Percentiles rank a stretch among this genome's conserved stretches.
Evolutionary conservation across 2,329 filamentous ascomycete genomes (phyloP).

Genomic region (Aspergillus nomiae): DNA sequence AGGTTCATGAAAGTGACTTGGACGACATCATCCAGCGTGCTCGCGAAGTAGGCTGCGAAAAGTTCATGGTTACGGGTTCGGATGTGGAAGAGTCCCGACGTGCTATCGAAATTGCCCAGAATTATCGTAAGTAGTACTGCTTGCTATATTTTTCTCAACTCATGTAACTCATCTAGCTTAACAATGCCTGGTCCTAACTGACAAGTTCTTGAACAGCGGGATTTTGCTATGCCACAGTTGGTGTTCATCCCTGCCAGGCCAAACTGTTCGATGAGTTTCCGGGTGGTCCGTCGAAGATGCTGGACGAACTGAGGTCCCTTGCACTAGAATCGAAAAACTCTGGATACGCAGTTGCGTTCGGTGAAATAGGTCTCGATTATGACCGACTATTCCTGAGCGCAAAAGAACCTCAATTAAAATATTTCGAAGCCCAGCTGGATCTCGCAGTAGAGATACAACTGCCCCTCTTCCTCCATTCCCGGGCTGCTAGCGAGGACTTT

Average conservation of each 20-base stretch:
- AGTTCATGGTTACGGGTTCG: slow-evolving; percentile 92
- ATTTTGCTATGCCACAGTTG: slow-evolving; percentile 84
- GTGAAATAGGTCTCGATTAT: slow-evolving; percentile 95
- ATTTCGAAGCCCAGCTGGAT: slow-evolving; percentile 80
- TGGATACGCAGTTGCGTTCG: slow-evolving; percentile 75
- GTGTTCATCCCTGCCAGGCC: slow-evolving; percentile 89
- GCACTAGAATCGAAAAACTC: slow-evolving; percentile 60
- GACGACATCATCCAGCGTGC: slow-evolving; percentile 76
- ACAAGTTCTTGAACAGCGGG: slow-evolving; percentile 57
- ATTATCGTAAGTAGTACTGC: slow-evolving; percentile 65
- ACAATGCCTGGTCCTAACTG: neutral
- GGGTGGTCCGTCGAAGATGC: slow-evolving; percentile 46
- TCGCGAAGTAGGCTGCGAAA: slow-evolving; percentile 74
- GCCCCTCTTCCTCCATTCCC: slow-evolving; percentile 88
- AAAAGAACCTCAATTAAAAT: slow-evolving; percentile 77
- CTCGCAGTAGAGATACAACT: slow-evolving; percentile 76
- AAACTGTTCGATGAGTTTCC: slow-evolving; percentile 69
- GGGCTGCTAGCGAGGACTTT: slow-evolving; percentile 85
- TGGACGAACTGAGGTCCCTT: slow-evolving; percentile 65
- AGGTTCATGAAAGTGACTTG: slow-evolving; percentile 53
- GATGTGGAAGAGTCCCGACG: slow-evolving; percentile 76
- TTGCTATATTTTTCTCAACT: neutral
- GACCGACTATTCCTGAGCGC: slow-evolving; percentile 84
- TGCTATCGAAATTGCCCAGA: slow-evolving; percentile 71
- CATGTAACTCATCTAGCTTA: neutral